A percentile compares a stretch with the other conserved stretches of the same genome.
Conservation (phyloP, 2,329 filamentous ascomycete species). For the Dactylonectria macrodidyma region DNA sequence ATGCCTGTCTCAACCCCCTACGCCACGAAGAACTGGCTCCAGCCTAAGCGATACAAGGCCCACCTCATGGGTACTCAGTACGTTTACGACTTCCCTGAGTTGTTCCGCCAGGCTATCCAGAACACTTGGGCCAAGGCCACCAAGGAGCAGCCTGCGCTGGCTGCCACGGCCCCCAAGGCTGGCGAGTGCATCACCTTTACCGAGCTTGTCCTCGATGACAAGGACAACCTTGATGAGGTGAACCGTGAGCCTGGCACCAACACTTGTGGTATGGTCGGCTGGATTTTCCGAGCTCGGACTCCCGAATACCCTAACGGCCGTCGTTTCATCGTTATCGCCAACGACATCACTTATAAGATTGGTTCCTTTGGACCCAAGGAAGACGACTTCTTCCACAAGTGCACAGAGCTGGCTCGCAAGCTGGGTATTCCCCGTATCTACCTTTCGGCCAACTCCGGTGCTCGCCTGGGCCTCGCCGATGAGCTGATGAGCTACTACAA, state of each 20-base stretch:
- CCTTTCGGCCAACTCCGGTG: constrained; percentile 98
- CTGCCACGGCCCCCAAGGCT: constrained; percentile 84
- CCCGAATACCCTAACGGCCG: constrained; percentile 95
- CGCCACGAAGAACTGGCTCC: constrained; percentile 97
- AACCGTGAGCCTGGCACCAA: constrained; percentile 96
- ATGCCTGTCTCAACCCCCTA: constrained; percentile 93
- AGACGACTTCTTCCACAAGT: constrained; percentile 99
- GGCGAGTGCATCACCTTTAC: constrained; percentile 95
- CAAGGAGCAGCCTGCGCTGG: constrained; percentile 80
- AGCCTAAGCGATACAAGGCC: constrained; percentile 99
- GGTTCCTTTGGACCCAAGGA: constrained; percentile 97
- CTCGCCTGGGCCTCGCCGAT: constrained; percentile 95
- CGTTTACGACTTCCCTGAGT: constrained; percentile 99
- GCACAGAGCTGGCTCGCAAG: constrained; percentile 94
- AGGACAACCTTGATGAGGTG: constrained; percentile 92
- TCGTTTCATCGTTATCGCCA: constrained; percentile 96
- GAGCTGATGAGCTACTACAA: constrained; percentile 98
- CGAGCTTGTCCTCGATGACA: constrained; percentile 95
- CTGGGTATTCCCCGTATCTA: constrained; percentile 97
- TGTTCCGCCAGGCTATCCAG: constrained; percentile 98
- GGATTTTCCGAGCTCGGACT: constrained; percentile 94
- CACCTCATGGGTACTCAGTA: constrained; percentile 99
- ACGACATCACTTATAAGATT: constrained; percentile 99
- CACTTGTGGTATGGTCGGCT: constrained; percentile 97
- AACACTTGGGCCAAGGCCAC: constrained; percentile 90